Percentiles rank a stretch among this genome's conserved stretches.
Conservation (phyloP, 1,139 yeast genomes). For the Zygotorulaspora mrakii region DNA sequence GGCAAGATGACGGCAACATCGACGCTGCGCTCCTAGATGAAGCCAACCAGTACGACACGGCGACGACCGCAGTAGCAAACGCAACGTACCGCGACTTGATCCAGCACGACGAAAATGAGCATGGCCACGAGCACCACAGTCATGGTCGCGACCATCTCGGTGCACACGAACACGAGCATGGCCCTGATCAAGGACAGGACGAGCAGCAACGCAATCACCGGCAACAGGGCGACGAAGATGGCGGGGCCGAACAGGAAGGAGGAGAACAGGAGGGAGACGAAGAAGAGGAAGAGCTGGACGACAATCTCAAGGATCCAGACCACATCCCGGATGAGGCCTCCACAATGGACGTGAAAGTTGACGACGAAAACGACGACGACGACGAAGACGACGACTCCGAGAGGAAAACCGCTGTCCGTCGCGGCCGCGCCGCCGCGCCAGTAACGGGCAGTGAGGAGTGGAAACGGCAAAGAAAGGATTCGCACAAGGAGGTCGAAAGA, state of each 20-base stretch:
- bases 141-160: conserved; percentile 14
- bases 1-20: conserved; percentile 17
- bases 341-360: conserved; percentile 17
- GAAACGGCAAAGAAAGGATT: conserved; percentile 79
- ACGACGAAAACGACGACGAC: conserved; percentile 40
- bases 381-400: conserved; percentile 42
- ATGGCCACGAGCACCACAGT: conserved; percentile 4
- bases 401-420: conserved; percentile 25
- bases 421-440: conserved; percentile 39
- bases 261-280: conserved; percentile 17
- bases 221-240: conserved; percentile 10
- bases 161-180: conserved; percentile 8
- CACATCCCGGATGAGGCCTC: conserved; percentile 16
- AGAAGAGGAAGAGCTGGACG: conserved; percentile 22
- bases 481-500: conserved; percentile 96
- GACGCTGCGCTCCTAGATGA: conserved; percentile 18
- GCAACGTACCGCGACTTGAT: conserved; percentile 17
- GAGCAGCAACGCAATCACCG: not conserved
- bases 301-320: conserved; percentile 17
- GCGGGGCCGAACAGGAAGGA: conserved; percentile 8
- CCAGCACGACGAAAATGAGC: conserved; percentile 16
- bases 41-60: conserved; percentile 14
- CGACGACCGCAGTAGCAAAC: conserved; percentile 16
- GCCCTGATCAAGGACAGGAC: conserved; percentile 6
- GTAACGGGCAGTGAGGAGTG: conserved; percentile 78